Base-by-base conservation (phyloP, 1,284 basidiomycete genomes). In the Ustanciosporium gigantosporum region DNA sequence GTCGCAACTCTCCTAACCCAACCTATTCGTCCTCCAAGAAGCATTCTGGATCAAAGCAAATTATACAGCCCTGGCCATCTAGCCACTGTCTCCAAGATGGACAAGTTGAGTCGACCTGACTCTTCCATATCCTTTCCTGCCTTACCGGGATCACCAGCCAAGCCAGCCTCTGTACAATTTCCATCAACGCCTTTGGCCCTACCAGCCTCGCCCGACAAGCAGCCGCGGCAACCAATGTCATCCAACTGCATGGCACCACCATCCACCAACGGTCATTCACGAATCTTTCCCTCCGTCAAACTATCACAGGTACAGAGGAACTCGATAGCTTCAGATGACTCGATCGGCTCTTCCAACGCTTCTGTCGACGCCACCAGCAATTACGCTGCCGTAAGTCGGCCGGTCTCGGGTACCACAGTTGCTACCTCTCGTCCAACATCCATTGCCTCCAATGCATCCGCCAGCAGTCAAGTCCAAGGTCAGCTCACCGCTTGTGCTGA, bases 341-440 rank as follows among this genome's bases (percentile, higher is more conserved):
- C 60, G 3, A 45, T 53, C 11, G 47, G 46, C 19, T 59, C 61
- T 13, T 65, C 61, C 11, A 40, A 50, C 17, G 55, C 49, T 16
- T 55, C 42, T 37, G 45, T 48, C 29, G 38, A 38, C 17, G 36
- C 21, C 25, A 19, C 8, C 9, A 6, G 36, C 6, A 9, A 22
- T 9, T 31, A 29, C 21, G 35, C 39, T 1, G 39, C 41, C 35
- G 46, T 38, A 41, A 55, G 46, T 34, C 36, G 55, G 16, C 61
- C 61, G 9, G 46, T 50, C 35, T 65, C 61, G 3, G 42, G 36
- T 23, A 58, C 58, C 13, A 55, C 53, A 2, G 31, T 53, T 14
- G 44, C 67, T n/a, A 52, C 62, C 16, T 66, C 62, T 27, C 47
- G 67, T 2, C 68, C 68, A 7, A 65, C 68, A 5, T 64, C 59